These are phyloP conservation scores for Talaromyces amestolkiae DNA, from an alignment of 2,329 filamentous ascomycete species.

Conservation along the genomic window DNA sequence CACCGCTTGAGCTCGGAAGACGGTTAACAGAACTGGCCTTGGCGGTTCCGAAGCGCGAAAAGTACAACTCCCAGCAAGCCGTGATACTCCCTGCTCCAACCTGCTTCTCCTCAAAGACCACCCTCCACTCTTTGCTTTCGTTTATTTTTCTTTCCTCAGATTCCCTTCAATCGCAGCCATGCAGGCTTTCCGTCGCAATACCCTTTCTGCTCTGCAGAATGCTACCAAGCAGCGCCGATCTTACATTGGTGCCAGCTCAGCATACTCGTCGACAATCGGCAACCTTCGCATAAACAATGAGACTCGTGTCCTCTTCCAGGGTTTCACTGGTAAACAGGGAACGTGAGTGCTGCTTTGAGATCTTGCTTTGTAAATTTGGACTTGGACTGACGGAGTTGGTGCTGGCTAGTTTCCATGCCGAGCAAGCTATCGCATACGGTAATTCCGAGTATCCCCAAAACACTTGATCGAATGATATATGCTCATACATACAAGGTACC, in stretches of 20 bases:
- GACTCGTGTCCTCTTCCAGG: slow-evolving; percentile 95
- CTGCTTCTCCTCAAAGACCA: neutral
- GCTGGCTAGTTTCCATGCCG: slow-evolving; percentile 78
- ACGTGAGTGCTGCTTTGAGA: slow-evolving; percentile 61
- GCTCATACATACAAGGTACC: slow-evolving; percentile 63
- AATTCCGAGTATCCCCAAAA: slow-evolving; percentile 36
- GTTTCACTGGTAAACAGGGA: slow-evolving; percentile 96
- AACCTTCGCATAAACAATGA: slow-evolving; percentile 92
- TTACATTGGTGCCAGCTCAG: slow-evolving; percentile 70
- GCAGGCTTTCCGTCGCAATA: slow-evolving; percentile 79
- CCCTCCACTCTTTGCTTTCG: slow-evolving; percentile 12
- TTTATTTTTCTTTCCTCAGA: slow-evolving; percentile 21
- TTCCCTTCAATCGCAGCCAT: slow-evolving; percentile 49
- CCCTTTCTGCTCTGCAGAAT: slow-evolving; percentile 66
- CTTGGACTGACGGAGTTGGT: slow-evolving; percentile 33
- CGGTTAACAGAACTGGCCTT: slow-evolving; percentile 15
- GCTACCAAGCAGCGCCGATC: slow-evolving; percentile 61
- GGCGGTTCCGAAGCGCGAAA: slow-evolving; percentile 18
- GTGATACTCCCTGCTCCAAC: neutral
- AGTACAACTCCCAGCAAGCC: slow-evolving; percentile 9
- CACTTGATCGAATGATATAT: neutral
- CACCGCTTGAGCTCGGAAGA: slow-evolving; percentile 16
- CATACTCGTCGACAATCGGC: slow-evolving; percentile 69
- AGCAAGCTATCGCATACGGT: slow-evolving; percentile 98
- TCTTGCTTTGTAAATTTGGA: slow-evolving; percentile 3